A percentile compares a stretch with the other conserved stretches of the same genome.
Evolutionary conservation across 2,329 filamentous ascomycete genomes (phyloP).

Genomic region (Aspergillus fumigatiaffinis): DNA sequence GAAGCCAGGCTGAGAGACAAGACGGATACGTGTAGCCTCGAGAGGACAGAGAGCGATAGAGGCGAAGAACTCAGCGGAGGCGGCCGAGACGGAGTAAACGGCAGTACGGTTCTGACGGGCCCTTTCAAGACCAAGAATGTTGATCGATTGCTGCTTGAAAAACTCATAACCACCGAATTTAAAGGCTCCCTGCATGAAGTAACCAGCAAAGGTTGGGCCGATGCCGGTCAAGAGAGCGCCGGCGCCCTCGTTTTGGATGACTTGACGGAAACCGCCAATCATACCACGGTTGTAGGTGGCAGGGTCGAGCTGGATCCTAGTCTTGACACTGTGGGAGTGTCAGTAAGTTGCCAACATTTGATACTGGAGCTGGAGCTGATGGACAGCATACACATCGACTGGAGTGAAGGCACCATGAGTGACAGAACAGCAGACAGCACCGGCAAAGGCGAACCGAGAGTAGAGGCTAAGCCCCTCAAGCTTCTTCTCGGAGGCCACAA

Average conservation of each 20-base stretch:
- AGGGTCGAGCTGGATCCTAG: constrained; percentile 89
- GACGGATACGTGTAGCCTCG: constrained; percentile 89
- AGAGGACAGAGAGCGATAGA: constrained; percentile 75
- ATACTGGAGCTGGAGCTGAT: constrained; percentile 20
- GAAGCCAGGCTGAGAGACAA: constrained; percentile 83
- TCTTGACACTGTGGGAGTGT: constrained; percentile 71
- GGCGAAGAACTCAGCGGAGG: constrained; percentile 61
- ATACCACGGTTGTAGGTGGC: constrained; percentile 83
- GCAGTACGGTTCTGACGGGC: constrained; percentile 74
- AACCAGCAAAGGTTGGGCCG: constrained; percentile 81
- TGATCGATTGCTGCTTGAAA: constrained; percentile 90
- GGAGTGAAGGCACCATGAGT: constrained; percentile 96
- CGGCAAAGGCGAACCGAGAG: constrained; percentile 93
- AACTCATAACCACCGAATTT: constrained; percentile 95
- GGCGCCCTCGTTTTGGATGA: constrained; percentile 78
- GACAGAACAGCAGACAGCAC: constrained; percentile 95
- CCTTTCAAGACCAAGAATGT: constrained; percentile 70
- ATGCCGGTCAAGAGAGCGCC: constrained; percentile 80
- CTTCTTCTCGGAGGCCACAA: constrained; percentile 44
- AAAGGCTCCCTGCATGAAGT: constrained; percentile 91
- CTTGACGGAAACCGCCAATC: constrained; percentile 81
- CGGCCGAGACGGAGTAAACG: constrained; percentile 70
- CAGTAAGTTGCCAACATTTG: constrained; percentile 10
- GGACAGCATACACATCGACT: constrained; percentile 89
- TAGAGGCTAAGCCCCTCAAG: constrained; percentile 68